Evolutionary conservation across 305 asterid species (phyloP), one percentile per base, ranked within the genome.

Genomic region (Plantago coronopus): DNA sequence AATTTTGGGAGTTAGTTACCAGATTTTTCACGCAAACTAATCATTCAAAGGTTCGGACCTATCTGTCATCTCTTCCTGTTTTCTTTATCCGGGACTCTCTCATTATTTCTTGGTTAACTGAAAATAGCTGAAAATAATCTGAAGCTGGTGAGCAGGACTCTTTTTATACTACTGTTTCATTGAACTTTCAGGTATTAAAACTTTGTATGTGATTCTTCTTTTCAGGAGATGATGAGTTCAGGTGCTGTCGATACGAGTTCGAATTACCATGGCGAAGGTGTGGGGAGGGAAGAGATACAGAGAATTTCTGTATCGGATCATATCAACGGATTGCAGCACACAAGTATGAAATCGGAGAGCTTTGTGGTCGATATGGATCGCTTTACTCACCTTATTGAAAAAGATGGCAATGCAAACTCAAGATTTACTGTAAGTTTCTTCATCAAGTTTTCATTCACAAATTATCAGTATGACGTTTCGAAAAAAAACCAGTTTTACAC

Each of bases 321-420:
- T 56, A 59, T 63, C 4, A 72, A 79, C 29, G 75, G 70, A 38
- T 54, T 64, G 46, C 74, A 73, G n/a, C 63, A 69, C 37, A 56
- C 70, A 1, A 40, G 9, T 54, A 23, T 54, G 21, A 67, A 77
- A 58, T 38, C 83, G 16, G 90, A 88, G 25, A 77, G 83, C 67
- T 80, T 85, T 70, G 81, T 80, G 61, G 79, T 88, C 57, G 96
- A 87, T 55, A 83, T 90, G 78, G 89, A 83, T 46, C 75, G 81
- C 0, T 74, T 87, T 20, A 74, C 89, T 34, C 90, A 74, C 50
- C 68, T 78, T 46, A 61, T 64, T 17, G 86, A 83, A 58, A 85
- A 72, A 59, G 91, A 85, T 19, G 51, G 45, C 0, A 72, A 62
- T 47, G 65, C 73, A 46, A 80, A 81, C 71, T 85, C 96, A 60